Evolutionary conservation across 2,329 filamentous ascomycete species (phyloP), one percentile per base, ranked within the genome.

Genomic region (Akanthomyces uredinophilus): DNA sequence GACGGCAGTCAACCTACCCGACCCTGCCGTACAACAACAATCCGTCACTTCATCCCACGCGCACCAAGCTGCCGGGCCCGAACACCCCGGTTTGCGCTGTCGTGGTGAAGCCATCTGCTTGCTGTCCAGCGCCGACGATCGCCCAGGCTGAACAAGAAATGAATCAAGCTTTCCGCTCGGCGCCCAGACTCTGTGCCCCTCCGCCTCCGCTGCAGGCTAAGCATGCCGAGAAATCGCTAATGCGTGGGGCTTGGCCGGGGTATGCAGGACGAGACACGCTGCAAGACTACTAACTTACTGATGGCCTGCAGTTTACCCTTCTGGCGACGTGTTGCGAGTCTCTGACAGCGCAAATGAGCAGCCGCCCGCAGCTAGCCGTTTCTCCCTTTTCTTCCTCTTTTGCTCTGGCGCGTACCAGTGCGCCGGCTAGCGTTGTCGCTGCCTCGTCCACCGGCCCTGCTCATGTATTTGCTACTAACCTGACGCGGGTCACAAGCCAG

Each of bases 121-220:
- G 2, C 5, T 29, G 27, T 35, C 51, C 35, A 24, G 7, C n/a
- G 20, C 37, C 18, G 18, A 29, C 44, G 60, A 62, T 62, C 60
- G 61, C 61, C 55, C 18, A 63, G 56, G 35, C 44, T 37, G 43
- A 55, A 44, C 61, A 59, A 59, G 55, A 65, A 55, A 49, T 43
- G 63, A 61, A 64, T 62, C 60, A 65, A 65, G 64, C 64, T 65
- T 64, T 65, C 62, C 62, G 62, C 64, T 63, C 52, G 47, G 60
- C 61, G 62, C 64, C 64, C 52, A 65, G 64, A 50, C 57, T 63
- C 37, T 55, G 57, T 63, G 57, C 60, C 64, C 62, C 51, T 55
- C 60, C 60, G 50, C 59, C 50, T 51, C 60, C 60, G 60, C 60
- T 43, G 43, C 52, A 61, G 35, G 52, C 60, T 50, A 56, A 56